Evolutionary conservation across 2,329 filamentous ascomycete genomes (phyloP).

Genomic region (Colletotrichum sp.): DNA sequence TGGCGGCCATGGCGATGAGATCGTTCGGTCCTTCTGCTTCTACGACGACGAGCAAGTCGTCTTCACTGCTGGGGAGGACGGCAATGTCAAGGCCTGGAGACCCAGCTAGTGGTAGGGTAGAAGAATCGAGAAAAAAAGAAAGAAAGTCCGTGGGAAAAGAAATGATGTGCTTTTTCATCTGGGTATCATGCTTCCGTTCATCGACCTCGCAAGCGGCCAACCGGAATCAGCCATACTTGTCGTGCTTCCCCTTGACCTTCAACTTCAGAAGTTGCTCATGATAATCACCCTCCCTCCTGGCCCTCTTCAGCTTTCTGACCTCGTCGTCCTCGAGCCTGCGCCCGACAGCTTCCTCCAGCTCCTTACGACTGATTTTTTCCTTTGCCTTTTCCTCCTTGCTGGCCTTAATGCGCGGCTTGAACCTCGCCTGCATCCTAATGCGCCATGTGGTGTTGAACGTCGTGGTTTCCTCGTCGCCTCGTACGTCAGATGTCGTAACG

Average conservation of each 20-base stretch:
- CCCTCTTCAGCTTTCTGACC: slow-evolving; percentile 81
- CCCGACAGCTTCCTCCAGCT: slow-evolving; percentile 83
- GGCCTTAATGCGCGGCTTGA: slow-evolving; percentile 83
- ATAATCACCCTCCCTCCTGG: slow-evolving; percentile 85
- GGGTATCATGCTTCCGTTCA: slow-evolving; percentile 11
- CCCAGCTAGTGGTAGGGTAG: slow-evolving; percentile 21
- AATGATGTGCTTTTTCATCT: neutral
- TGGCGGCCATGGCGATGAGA: slow-evolving; percentile 67
- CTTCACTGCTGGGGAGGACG: slow-evolving; percentile 65
- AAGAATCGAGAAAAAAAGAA: neutral
- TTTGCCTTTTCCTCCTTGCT: slow-evolving; percentile 82
- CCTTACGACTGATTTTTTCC: slow-evolving; percentile 84
- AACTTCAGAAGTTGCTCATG: slow-evolving; percentile 86
- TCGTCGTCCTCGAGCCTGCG: slow-evolving; percentile 82
- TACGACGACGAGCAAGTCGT: slow-evolving; percentile 64
- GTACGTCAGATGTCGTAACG: slow-evolving; percentile 65
- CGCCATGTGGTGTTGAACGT: slow-evolving; percentile 75
- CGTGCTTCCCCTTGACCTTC: slow-evolving; percentile 91
- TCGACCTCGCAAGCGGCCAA: neutral
- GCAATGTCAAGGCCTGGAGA: slow-evolving; percentile 62
- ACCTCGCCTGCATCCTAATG: slow-evolving; percentile 92
- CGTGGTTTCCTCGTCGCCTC: slow-evolving; percentile 75
- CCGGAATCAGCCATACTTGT: slow-evolving; percentile 66
- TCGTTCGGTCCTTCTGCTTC: slow-evolving; percentile 69
- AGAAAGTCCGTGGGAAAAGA: neutral